Percentiles rank a stretch among this genome's conserved stretches.
phyloP scores from a whole-genome alignment of 768 basidiomycete genomes.

The Mycena floridula region DNA sequence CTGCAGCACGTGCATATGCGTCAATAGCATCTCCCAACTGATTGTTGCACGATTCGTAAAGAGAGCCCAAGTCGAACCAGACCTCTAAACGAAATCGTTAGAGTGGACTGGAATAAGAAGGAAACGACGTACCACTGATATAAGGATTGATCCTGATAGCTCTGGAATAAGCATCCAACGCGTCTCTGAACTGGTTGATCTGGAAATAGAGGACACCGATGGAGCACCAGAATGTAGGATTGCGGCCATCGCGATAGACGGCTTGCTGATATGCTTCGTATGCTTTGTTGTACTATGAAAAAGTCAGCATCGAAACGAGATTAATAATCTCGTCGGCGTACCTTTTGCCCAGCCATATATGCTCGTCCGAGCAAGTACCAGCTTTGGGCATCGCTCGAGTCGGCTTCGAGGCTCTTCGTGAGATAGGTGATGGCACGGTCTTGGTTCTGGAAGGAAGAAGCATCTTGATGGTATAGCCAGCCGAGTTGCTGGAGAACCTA shows the following conservation, averaged over 20 bases:
- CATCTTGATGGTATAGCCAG: constrained; percentile 95
- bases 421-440: constrained; percentile 91
- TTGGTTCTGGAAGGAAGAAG: constrained; percentile 92
- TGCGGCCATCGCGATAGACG: constrained; percentile 96
- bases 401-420: constrained; percentile 92
- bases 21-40: constrained; percentile 99
- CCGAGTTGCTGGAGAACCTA: constrained; percentile 97
- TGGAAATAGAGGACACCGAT: constrained; percentile 99
- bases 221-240: constrained; percentile 99
- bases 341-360: constrained; percentile 96
- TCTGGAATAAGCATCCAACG: constrained; percentile 96
- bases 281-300: constrained; percentile 94
- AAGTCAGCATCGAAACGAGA: too few relatives aligned
- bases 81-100: too few relatives aligned
- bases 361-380: constrained; percentile 99
- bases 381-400: constrained; percentile 92
- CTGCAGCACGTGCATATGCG: constrained; percentile 91
- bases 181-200: constrained; percentile 99
- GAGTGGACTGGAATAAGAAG: constrained; percentile 46
- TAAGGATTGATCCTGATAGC: constrained; percentile 99
- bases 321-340: too few relatives aligned
- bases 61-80: constrained; percentile 94
- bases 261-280: constrained; percentile 99
- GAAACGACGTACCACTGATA: constrained; percentile 71
- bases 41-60: constrained; percentile 98